Conservation (phyloP, 805 yeast genomes). For the Pichia rugopelliculosa region DNA sequence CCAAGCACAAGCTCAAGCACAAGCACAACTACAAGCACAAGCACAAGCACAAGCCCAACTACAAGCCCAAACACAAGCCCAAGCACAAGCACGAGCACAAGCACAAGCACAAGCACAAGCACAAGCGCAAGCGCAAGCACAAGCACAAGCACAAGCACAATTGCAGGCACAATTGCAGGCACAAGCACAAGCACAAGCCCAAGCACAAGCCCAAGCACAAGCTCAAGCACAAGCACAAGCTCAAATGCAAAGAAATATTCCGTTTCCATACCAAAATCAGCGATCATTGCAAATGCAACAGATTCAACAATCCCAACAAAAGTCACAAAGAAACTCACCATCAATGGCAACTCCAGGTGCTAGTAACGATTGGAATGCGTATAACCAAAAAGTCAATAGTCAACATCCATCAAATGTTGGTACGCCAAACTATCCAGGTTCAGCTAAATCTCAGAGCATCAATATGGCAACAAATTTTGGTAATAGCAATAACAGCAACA, state of each 20-base stretch:
- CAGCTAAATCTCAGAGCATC: not conserved
- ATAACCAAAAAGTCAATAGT: not conserved
- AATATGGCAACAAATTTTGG: not conserved
- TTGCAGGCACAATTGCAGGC: not conserved
- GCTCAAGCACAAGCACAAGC: not conserved
- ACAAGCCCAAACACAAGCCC: not conserved
- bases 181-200: not conserved
- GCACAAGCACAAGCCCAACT: slow-evolving; percentile 11
- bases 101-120: not conserved
- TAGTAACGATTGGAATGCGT: not conserved
- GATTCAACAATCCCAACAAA: not conserved
- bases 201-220: not conserved
- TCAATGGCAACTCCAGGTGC: not conserved
- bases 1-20: not conserved
- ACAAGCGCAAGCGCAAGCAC: not conserved
- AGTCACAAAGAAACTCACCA: not conserved
- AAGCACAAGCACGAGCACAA: not conserved
- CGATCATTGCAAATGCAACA: not conserved
- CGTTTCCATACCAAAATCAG: not conserved
- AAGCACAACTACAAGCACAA: not conserved
- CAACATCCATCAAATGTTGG: not conserved
- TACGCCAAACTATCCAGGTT: not conserved
- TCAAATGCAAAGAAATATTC: slow-evolving; percentile 2
- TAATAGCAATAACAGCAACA: not conserved
- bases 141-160: not conserved